Base-by-base conservation (phyloP, 2,329 filamentous ascomycete species). In the Aspergillus tanneri region DNA sequence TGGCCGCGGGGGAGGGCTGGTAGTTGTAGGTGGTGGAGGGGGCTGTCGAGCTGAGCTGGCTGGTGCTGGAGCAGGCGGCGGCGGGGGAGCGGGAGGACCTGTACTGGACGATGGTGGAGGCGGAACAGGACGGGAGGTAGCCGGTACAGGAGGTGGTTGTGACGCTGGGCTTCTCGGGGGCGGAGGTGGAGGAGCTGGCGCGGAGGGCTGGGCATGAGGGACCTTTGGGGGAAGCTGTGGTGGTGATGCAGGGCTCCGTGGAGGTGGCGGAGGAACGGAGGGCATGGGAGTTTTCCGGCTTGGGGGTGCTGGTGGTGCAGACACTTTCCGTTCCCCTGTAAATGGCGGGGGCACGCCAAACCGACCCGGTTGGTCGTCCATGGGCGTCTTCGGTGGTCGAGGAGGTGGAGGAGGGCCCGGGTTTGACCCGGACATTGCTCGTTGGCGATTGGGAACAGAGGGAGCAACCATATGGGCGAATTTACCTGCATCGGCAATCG, bases 401-500 rank as follows among this genome's bases (percentile, higher is more conserved):
- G 83, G 84, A 9, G 86, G 85, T 28, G 86, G 85, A 19, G 84
- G 81, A 22, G 86, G 85, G 1, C 80, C 84, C 23, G 83, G 76
- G 40, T 70, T 63, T 57, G 74, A 65, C 27, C 70, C 71, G 8
- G 78, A 80, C 12, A 71, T 65, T 52, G 79, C 79, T 56, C 77
- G 66, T 49, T 72, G 67, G 62, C 77, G 69, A 63, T 75, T 59
- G 68, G 79, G 65, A 46, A 70, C 71, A 16, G 75, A 57, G 49
- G 71, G 76, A 19, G 68, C 69, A 47, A 76, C 73, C 23, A 75
- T 69, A 53, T 85, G 78, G 3, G 87, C 90, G 64, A 83, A 93
- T 70, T 89, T 95, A 28, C 93, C 93, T 49, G 93, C 93, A 68
- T 96, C 91, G 46, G 89, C 83, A 50, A 97, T 72, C 2, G 92